Conservation (phyloP, 768 basidiomycete species). For the Rhizopogon rudus region DNA sequence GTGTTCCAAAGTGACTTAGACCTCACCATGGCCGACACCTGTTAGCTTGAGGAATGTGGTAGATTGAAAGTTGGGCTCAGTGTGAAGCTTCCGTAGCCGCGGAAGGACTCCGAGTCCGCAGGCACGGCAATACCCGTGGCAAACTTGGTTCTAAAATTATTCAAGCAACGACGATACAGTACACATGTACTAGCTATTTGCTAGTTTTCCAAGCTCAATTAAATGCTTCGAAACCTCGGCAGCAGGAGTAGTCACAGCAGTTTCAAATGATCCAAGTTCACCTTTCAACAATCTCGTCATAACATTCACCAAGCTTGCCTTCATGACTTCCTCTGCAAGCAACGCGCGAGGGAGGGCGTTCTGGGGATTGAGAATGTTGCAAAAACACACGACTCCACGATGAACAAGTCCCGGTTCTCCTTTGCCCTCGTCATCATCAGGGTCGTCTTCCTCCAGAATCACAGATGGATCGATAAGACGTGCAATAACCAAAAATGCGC, state of each 20-base stretch:
- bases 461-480: slow-evolving; percentile 61
- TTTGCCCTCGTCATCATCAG: slow-evolving; percentile 29
- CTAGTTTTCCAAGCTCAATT: slow-evolving; percentile 14
- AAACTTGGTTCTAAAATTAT: background rate
- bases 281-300: slow-evolving; percentile 47
- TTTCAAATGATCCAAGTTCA: slow-evolving; percentile 28
- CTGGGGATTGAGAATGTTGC: slow-evolving; percentile 52
- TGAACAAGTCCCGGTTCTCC: slow-evolving; percentile 64
- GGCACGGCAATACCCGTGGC: slow-evolving; percentile 1
- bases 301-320: slow-evolving; percentile 47
- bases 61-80: background rate
- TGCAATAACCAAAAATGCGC: slow-evolving; percentile 60
- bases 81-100: background rate
- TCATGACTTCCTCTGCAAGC: slow-evolving; percentile 48
- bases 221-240: slow-evolving; percentile 46
- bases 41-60: background rate
- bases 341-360: slow-evolving; percentile 33
- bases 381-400: slow-evolving; percentile 71
- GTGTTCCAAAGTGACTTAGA: background rate
- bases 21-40: background rate
- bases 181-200: background rate
- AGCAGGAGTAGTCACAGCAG: slow-evolving; percentile 41
- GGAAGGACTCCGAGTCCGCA: background rate
- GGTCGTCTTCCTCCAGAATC: slow-evolving; percentile 26
- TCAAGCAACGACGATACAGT: too few species aligned